These are phyloP conservation scores for Verticillium albo-atrum DNA, from an alignment of 2,329 filamentous ascomycete genomes.

Conservation along the genomic window DNA sequence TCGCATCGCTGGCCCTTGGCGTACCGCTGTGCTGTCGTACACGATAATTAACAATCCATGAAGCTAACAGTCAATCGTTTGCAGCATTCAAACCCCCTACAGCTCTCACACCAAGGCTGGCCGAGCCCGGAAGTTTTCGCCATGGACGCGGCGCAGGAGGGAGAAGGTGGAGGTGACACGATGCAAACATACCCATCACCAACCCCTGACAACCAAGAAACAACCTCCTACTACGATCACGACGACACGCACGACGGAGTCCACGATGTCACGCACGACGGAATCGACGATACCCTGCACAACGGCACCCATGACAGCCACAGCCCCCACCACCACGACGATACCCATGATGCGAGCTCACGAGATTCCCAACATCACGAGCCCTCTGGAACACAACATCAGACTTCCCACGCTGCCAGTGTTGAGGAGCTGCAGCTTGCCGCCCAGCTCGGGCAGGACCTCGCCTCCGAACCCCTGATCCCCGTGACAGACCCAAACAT, in stretches of 20 bases:
- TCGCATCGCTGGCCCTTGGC: not conserved
- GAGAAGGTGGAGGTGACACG: conserved; percentile 4
- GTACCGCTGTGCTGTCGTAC: not conserved
- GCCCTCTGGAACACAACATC: conserved; percentile 33
- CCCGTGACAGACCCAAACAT: conserved; percentile 40
- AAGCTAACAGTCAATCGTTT: not conserved
- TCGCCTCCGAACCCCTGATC: conserved; percentile 44
- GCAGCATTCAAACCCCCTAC: not conserved
- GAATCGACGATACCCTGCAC: conserved; percentile 3
- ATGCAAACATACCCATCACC: conserved; percentile 7
- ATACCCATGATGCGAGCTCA: conserved; percentile 13
- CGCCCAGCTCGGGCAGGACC: conserved; percentile 51
- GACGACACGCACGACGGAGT: conserved; percentile 7
- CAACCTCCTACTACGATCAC: conserved; percentile 4
- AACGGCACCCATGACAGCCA: conserved; percentile 1
- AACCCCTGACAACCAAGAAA: conserved; percentile 7
- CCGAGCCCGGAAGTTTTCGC: not conserved
- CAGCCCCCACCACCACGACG: not conserved
- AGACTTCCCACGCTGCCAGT: conserved; percentile 34
- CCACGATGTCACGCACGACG: conserved; percentile 1
- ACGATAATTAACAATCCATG: not conserved
- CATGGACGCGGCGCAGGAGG: conserved; percentile 7
- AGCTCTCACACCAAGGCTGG: not conserved
- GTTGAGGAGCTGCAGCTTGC: conserved; percentile 54
- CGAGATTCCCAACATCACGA: conserved; percentile 24